A percentile compares a stretch with the other conserved stretches of the same genome.
Evolutionary conservation across 2,329 filamentous ascomycete genomes (phyloP).

Genomic region (Rutstroemia sp.): DNA sequence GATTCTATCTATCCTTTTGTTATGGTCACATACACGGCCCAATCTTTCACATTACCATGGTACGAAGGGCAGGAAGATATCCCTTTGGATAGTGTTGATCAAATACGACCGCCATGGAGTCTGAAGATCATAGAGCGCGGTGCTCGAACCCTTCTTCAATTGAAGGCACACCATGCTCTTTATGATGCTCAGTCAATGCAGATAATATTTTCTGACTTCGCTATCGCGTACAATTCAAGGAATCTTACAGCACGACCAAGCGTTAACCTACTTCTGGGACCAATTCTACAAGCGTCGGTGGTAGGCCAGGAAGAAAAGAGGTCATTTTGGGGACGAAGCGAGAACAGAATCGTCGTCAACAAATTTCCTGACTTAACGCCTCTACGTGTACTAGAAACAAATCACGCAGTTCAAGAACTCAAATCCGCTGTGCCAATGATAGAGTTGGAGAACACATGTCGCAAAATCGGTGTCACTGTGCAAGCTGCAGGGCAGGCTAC

Average conservation of each 20-base stretch:
- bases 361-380: constrained; percentile 74
- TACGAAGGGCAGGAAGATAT: constrained; percentile 13
- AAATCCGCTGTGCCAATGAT: constrained; percentile 34
- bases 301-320: constrained; percentile 31
- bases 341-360: constrained; percentile 48
- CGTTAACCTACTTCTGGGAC: constrained; percentile 36
- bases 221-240: constrained; percentile 31
- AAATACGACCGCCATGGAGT: constrained; percentile 23
- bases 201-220: constrained; percentile 54
- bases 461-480: constrained; percentile 55
- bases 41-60: constrained; percentile 34
- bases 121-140: constrained; percentile 13
- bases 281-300: constrained; percentile 35
- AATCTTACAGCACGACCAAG: constrained; percentile 21
- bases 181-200: constrained; percentile 77
- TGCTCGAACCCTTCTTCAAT: constrained; percentile 14
- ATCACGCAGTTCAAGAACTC: constrained; percentile 31
- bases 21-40: constrained; percentile 57
- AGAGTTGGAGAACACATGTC: constrained; percentile 49
- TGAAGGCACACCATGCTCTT: constrained; percentile 61
- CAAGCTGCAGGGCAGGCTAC: constrained; percentile 70
- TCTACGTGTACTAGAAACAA: constrained; percentile 34
- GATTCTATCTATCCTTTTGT: constrained; percentile 57
- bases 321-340: constrained; percentile 56
- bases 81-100: not conserved